These are phyloP conservation scores for Penicillium sp. DNA, from an alignment of 2,329 filamentous ascomycete genomes.

Conservation along the genomic window DNA sequence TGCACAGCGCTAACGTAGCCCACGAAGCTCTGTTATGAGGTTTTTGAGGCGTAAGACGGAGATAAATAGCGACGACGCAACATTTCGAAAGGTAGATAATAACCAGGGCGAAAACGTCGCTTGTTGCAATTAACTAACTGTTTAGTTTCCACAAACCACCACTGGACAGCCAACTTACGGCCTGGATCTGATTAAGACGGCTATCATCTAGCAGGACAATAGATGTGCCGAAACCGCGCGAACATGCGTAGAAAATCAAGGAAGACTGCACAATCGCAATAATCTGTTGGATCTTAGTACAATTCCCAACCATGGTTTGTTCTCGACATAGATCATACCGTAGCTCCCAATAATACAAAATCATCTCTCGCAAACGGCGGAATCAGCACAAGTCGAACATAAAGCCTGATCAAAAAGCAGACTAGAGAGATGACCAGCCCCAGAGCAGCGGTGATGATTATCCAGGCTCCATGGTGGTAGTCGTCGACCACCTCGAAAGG, in stretches of 20 bases:
- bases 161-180: constrained; percentile 17
- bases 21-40: constrained; percentile 37
- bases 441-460: constrained; percentile 39
- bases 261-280: constrained; percentile 31
- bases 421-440: constrained; percentile 36
- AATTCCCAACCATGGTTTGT: background rate
- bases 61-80: constrained; percentile 42
- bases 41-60: constrained; percentile 44
- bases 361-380: constrained; percentile 35
- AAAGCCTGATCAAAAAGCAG: constrained; percentile 35
- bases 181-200: constrained; percentile 26
- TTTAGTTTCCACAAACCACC: background rate
- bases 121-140: constrained; percentile 31
- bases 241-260: constrained; percentile 29
- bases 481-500: constrained; percentile 40
- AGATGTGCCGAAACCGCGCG: constrained; percentile 34
- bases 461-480: constrained; percentile 37
- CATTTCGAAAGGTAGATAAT: constrained; percentile 39
- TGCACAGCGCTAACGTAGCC: constrained; percentile 34
- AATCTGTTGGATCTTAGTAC: constrained; percentile 13
- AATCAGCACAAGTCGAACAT: constrained; percentile 33
- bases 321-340: constrained; percentile 23
- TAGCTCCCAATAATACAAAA: constrained; percentile 30
- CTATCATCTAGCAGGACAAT: constrained; percentile 24
- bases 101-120: constrained; percentile 43